A percentile compares a stretch with the other conserved stretches of the same genome.
These are phyloP conservation scores for Helianthus tuberosus DNA, from an alignment of 129 eudicot genomes.

Conservation along the genomic window DNA sequence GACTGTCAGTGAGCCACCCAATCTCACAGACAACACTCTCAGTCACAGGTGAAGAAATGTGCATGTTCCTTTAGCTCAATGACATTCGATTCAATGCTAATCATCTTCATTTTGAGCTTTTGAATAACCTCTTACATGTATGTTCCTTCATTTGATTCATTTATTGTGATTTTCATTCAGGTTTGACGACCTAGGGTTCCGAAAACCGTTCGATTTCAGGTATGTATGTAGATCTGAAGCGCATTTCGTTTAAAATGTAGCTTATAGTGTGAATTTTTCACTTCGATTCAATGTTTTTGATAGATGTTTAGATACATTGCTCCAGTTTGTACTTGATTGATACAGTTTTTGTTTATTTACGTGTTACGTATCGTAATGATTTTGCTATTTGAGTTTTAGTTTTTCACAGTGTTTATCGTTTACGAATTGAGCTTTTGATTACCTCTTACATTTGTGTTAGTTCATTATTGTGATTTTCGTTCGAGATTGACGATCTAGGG, in stretches of 20 bases:
- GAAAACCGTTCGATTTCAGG: constrained; percentile 32
- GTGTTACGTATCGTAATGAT: neutral
- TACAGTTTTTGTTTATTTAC: neutral
- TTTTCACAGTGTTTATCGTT: too few species aligned
- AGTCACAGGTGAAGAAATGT: neutral
- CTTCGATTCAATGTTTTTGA: neutral
- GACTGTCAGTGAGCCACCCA: constrained; percentile 6
- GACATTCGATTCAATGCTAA: constrained; percentile 7
- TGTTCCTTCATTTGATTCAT: neutral
- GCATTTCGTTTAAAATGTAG: constrained; percentile 22
- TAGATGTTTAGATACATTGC: neutral
- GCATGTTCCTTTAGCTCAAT: neutral
- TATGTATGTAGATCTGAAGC: constrained; percentile 53
- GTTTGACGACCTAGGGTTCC: constrained; percentile 34
- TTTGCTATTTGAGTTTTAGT: too few species aligned
- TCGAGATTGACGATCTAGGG: neutral
- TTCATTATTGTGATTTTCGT: too few species aligned
- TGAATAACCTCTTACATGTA: neutral
- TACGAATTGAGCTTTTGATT: neutral
- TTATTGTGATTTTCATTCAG: constrained; percentile 9
- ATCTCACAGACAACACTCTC: neutral
- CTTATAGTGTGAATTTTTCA: neutral
- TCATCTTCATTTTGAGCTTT: constrained; percentile 18
- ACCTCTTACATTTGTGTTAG: neutral
- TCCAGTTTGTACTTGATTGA: neutral